Base-by-base conservation (phyloP, 1,284 basidiomycete genomes). In the Austroboletus novae-zelandiae region DNA sequence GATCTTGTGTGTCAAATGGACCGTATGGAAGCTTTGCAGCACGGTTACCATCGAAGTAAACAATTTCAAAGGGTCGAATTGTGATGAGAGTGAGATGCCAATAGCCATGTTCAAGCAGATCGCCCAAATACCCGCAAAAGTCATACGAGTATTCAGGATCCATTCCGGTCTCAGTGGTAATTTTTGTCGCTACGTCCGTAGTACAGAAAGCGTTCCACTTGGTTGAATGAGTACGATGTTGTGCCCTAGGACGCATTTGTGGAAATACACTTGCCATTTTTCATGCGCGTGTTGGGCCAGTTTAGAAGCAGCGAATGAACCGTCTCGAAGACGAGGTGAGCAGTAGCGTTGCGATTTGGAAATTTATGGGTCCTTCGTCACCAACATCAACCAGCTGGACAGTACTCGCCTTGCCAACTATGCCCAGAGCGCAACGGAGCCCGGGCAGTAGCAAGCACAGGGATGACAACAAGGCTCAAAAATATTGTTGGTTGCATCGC, bases 211-310 rank as follows among this genome's bases (percentile, higher is more conserved):
- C 1, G 72, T 76, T n/a, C 73, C 74, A 4, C 62, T 53, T 0
- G 73, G 70, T 36, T 78, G 61, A 1, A 43, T 65, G 1, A 70
- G 72, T 18, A 78, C 70, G 25, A 79, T 61, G 32, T 58, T 71
- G 51, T 78, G 77, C 3, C 77, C 75, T 74, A 29, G n/a, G 15
- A 34, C 1, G 0, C 15, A 1, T 37, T 18, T 25, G 3, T 40
- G 9, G 17, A 18, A 40, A 17, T 29, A 13, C 7, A 2, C 58
- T 37, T 47, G 72, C 75, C 76, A 58, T 79, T 79, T 36, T 73
- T 69, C 57, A 74, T 74, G 10, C 72, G 67, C 1, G 75, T 76
- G 51, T 80, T 78, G 3, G 76, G 74, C 78, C 77, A 79, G 44
- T 74, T 74, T 51, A 79, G 75, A 7, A 80, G 52, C 1, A n/a